Percentiles rank a stretch among this genome's conserved stretches.
Conservation (phyloP, 202 grass and related monocot genomes). For the Bolboschoenoplectus hybrid region DNA sequence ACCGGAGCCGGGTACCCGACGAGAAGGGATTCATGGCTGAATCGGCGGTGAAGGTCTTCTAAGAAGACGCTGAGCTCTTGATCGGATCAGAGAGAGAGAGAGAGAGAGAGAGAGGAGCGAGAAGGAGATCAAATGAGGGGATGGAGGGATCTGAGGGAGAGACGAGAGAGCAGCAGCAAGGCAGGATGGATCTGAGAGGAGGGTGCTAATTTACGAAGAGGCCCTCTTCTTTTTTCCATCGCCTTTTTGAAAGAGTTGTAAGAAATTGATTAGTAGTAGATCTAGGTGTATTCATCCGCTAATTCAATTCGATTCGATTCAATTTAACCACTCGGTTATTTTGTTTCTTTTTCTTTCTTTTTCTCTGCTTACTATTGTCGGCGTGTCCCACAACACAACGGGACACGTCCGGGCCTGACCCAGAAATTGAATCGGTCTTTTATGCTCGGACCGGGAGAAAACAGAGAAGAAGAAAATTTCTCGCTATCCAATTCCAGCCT, state of each 20-base stretch:
- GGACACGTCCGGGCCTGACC: no score
- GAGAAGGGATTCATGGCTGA: conserved; percentile 97
- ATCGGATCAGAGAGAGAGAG: conserved; percentile 32
- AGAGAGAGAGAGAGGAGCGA: conserved; percentile 35
- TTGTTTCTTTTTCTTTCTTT: not conserved
- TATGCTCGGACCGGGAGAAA: no score
- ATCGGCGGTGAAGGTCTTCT: conserved; percentile 56
- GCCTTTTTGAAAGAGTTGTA: conserved; percentile 36
- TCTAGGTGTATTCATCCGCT: conserved; percentile 15
- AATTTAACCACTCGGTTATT: conserved; percentile 24
- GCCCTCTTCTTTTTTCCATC: conserved; percentile 6
- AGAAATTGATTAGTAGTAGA: conserved; percentile 41
- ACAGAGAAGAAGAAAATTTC: no score
- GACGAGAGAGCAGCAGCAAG: conserved; percentile 45
- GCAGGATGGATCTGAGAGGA: conserved; percentile 62
- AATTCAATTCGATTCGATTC: not conserved
- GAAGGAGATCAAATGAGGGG: conserved; percentile 44
- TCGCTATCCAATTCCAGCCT: no score
- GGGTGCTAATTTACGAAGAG: conserved; percentile 46
- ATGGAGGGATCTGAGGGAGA: conserved; percentile 36
- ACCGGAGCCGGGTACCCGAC: conserved; percentile 95
- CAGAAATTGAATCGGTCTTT: no score
- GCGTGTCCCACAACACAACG: no score
- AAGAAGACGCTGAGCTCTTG: conserved; percentile 46
- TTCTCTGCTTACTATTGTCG: not conserved